Conservation (phyloP, 2,329 filamentous ascomycete genomes). For the Elsinoe ampelina region DNA sequence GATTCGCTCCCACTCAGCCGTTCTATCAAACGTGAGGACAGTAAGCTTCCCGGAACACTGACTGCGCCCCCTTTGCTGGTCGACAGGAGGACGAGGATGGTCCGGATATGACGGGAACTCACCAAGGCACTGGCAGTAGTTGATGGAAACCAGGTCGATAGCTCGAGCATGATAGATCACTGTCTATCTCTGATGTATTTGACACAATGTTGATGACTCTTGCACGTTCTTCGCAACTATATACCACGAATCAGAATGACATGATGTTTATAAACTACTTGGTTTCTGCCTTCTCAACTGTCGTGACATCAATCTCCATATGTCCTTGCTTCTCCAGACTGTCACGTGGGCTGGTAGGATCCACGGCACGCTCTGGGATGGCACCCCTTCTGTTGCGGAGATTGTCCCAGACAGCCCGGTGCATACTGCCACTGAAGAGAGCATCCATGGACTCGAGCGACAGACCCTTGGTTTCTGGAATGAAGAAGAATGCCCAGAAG, state of each 20-base stretch:
- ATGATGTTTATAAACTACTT: not conserved
- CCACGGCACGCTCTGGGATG: not conserved
- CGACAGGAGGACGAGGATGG: too few species aligned
- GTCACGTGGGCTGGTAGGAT: not conserved
- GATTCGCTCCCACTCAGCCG: slow-evolving; percentile 27
- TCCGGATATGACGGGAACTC: too few species aligned
- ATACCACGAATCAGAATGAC: too few species aligned
- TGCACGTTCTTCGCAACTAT: too few species aligned
- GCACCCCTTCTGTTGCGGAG: not conserved
- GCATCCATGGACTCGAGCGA: slow-evolving; percentile 24
- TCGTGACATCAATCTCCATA: not conserved
- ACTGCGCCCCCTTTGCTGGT: too few species aligned
- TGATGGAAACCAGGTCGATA: too few species aligned
- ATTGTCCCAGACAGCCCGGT: not conserved
- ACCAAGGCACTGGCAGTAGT: too few species aligned
- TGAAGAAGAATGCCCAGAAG: slow-evolving; percentile 56
- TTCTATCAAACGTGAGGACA: slow-evolving; percentile 25
- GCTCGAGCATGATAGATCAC: too few species aligned
- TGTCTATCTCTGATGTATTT: too few species aligned
- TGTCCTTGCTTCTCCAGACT: not conserved
- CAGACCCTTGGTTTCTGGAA: slow-evolving; percentile 61
- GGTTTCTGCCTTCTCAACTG: not conserved
- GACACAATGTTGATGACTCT: too few species aligned
- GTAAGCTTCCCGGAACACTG: too few species aligned
- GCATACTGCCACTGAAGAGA: slow-evolving; percentile 20